Evolutionary conservation across 2,329 filamentous ascomycete genomes (phyloP).

Genomic region (Alternaria infectoria): DNA sequence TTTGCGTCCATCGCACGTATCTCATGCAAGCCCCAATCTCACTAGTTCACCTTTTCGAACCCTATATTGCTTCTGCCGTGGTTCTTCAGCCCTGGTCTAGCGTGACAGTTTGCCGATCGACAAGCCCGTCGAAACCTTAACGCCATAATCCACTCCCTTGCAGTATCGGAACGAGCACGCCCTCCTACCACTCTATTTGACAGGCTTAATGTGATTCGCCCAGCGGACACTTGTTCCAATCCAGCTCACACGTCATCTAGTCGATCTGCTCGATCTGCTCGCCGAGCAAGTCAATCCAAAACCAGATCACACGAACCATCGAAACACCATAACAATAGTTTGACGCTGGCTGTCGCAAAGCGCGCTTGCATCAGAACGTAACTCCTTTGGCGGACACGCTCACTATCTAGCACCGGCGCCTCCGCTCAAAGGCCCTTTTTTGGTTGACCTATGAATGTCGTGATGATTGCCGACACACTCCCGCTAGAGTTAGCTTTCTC

Average conservation of each 20-base stretch:
- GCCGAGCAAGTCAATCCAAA: not conserved
- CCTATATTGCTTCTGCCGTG: not conserved
- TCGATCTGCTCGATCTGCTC: not conserved
- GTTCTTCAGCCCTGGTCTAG: not conserved
- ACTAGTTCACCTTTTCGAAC: not conserved
- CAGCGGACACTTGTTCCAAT: not conserved
- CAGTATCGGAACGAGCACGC: not conserved
- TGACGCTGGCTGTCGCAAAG: not conserved
- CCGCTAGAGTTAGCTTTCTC: not conserved
- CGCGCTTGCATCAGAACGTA: not conserved
- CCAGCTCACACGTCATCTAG: not conserved
- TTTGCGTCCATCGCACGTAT: not conserved
- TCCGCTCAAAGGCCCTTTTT: not conserved
- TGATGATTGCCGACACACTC: not conserved
- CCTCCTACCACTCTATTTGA: not conserved
- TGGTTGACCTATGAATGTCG: not conserved
- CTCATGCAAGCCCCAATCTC: not conserved
- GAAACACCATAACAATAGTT: not conserved
- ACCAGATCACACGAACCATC: not conserved
- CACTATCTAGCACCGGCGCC: not conserved
- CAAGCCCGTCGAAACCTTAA: constrained; percentile 1
- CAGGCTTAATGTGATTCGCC: not conserved
- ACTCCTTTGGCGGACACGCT: not conserved
- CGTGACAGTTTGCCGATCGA: not conserved
- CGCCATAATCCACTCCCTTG: not conserved